These are phyloP conservation scores for Yueomyces sp. DNA, from an alignment of 1,139 yeast species.

Conservation along the genomic window DNA sequence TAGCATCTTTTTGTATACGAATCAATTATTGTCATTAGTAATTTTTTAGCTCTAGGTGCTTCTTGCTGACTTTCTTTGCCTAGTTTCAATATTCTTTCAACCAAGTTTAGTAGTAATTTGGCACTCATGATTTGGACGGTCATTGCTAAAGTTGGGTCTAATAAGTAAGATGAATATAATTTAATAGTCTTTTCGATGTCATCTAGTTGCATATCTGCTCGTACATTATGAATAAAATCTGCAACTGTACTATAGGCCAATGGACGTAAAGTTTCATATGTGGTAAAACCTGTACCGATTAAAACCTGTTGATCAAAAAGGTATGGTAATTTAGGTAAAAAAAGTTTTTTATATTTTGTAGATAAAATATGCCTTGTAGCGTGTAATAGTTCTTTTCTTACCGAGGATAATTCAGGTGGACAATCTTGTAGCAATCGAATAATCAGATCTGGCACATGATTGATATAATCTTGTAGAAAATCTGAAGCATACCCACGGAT, in stretches of 20 bases:
- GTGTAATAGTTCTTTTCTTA: slow-evolving; percentile 83
- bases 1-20: slow-evolving; percentile 79
- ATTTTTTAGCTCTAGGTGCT: slow-evolving; percentile 62
- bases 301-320: slow-evolving; percentile 78
- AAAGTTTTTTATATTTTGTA: slow-evolving; percentile 71
- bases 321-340: slow-evolving; percentile 75
- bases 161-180: slow-evolving; percentile 69
- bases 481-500: slow-evolving; percentile 73
- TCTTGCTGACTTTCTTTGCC: slow-evolving; percentile 49
- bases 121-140: slow-evolving; percentile 98
- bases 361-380: slow-evolving; percentile 91
- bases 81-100: slow-evolving; percentile 75
- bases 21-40: slow-evolving; percentile 70
- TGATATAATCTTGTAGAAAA: slow-evolving; percentile 48
- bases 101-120: slow-evolving; percentile 70
- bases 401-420: slow-evolving; percentile 89
- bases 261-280: slow-evolving; percentile 75
- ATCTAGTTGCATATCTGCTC: slow-evolving; percentile 69
- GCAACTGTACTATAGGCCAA: slow-evolving; percentile 94
- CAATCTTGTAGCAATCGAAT: slow-evolving; percentile 84
- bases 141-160: slow-evolving; percentile 72
- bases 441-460: slow-evolving; percentile 75
- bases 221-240: slow-evolving; percentile 85
- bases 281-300: slow-evolving; percentile 87
- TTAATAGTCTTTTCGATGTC: slow-evolving; percentile 84